Conservation (phyloP, 2,329 filamentous ascomycete species). For the Cladobotryum protrusum region DNA sequence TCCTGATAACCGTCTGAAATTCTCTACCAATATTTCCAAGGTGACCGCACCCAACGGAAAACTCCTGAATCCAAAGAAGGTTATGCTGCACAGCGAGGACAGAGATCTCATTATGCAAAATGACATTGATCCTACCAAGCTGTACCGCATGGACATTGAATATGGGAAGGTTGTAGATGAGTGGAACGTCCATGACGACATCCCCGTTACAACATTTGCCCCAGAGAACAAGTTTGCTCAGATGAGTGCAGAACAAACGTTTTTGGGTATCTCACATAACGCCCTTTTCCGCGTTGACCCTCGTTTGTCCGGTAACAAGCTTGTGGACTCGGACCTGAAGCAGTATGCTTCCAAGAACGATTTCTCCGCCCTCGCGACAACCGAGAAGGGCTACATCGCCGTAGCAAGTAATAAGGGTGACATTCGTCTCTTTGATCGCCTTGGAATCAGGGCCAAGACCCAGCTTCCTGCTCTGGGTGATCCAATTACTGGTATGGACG, state of each 20-base stretch:
- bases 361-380: constrained; percentile 90
- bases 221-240: constrained; percentile 98
- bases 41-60: constrained; percentile 83
- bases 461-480: constrained; percentile 93
- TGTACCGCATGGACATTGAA: constrained; percentile 97
- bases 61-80: constrained; percentile 89
- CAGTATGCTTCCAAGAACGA: constrained; percentile 97
- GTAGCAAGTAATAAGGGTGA: constrained; percentile 98
- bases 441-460: constrained; percentile 96
- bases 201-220: constrained; percentile 83
- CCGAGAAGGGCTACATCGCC: constrained; percentile 92
- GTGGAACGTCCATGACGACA: constrained; percentile 97
- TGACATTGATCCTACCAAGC: constrained; percentile 72
- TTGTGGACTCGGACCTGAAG: constrained; percentile 89
- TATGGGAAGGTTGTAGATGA: constrained; percentile 97
- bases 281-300: constrained; percentile 92
- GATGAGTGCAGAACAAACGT: constrained; percentile 92
- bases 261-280: constrained; percentile 88
- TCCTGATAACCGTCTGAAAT: constrained; percentile 84
- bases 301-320: constrained; percentile 80
- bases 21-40: constrained; percentile 95
- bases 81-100: constrained; percentile 92
- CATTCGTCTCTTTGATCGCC: constrained; percentile 89
- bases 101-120: constrained; percentile 87
- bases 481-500: constrained; percentile 88